Evolutionary conservation across 2,329 filamentous ascomycete species (phyloP).

Genomic region (Colletotrichum ledebouriae): DNA sequence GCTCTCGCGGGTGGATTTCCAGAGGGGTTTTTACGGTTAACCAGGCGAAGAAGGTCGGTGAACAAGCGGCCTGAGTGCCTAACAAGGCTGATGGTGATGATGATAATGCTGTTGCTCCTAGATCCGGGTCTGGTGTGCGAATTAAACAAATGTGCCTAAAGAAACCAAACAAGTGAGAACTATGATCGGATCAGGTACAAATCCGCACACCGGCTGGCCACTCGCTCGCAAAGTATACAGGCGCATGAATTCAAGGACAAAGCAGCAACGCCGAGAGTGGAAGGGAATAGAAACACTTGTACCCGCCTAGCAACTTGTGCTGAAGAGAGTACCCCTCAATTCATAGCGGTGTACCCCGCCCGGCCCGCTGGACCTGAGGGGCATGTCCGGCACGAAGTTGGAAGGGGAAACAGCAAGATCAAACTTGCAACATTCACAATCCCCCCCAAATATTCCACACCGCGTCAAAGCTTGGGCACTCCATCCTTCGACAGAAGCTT

Average conservation of each 20-base stretch:
- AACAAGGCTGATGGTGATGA: constrained; percentile 11
- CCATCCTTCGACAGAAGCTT: constrained; percentile 40
- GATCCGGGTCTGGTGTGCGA: not conserved
- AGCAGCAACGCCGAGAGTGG: constrained; percentile 38
- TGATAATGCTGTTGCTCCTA: not conserved
- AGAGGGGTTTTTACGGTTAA: no score
- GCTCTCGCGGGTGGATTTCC: constrained; percentile 20
- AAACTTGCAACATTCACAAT: constrained; percentile 36
- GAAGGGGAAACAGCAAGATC: constrained; percentile 41
- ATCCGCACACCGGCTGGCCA: not conserved
- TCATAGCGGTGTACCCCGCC: constrained; percentile 37
- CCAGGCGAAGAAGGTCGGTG: not conserved
- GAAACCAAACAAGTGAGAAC: no score
- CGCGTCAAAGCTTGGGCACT: constrained; percentile 40
- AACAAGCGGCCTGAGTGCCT: not conserved
- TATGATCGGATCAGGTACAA: constrained; percentile 23
- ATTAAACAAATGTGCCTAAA: constrained; percentile 4
- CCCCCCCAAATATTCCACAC: constrained; percentile 40
- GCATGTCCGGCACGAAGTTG: constrained; percentile 33
- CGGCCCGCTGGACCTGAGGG: constrained; percentile 42
- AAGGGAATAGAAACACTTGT: constrained; percentile 39
- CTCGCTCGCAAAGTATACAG: constrained; percentile 1
- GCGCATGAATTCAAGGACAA: constrained; percentile 34
- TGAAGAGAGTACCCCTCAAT: constrained; percentile 39
- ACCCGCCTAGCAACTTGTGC: constrained; percentile 27